phyloP scores from a whole-genome alignment of 2,329 filamentous ascomycete species.

The Venturia nashicola region DNA sequence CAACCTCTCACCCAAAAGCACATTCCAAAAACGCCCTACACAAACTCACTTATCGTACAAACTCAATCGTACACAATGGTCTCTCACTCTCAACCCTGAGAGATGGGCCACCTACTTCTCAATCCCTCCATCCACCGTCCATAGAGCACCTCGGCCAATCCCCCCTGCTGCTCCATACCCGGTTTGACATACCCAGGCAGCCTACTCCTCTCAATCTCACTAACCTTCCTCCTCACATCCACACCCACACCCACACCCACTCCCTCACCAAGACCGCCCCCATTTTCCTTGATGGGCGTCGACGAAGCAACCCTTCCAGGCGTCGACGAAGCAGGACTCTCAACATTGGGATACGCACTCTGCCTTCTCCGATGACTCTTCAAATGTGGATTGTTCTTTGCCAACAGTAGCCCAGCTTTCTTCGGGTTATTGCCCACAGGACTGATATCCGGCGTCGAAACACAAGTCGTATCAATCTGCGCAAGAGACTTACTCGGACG shows the following conservation, averaged over 20 bases:
- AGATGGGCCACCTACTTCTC: constrained; percentile 34
- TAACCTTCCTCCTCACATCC: constrained; percentile 19
- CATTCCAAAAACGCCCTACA: neutral
- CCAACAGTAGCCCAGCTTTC: constrained; percentile 57
- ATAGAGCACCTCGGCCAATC: constrained; percentile 84
- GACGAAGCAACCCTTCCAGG: constrained; percentile 12
- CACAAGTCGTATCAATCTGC: neutral
- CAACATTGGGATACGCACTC: constrained; percentile 15
- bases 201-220: constrained; percentile 31
- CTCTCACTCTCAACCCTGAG: neutral
- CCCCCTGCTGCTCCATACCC: constrained; percentile 86
- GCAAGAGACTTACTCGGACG: neutral
- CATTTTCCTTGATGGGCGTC: neutral
- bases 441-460: neutral
- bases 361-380: constrained; percentile 58
- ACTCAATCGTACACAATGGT: no score
- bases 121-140: constrained; percentile 80
- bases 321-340: neutral
- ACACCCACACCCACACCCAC: no score
- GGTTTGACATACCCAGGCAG: constrained; percentile 46
- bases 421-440: neutral
- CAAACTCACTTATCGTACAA: neutral
- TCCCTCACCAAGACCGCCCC: constrained; percentile 14
- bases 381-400: constrained; percentile 73
- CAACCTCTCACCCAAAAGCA: neutral